These are phyloP conservation scores for Daldinia childiae DNA, from an alignment of 495 filamentous ascomycete genomes.

Conservation along the genomic window DNA sequence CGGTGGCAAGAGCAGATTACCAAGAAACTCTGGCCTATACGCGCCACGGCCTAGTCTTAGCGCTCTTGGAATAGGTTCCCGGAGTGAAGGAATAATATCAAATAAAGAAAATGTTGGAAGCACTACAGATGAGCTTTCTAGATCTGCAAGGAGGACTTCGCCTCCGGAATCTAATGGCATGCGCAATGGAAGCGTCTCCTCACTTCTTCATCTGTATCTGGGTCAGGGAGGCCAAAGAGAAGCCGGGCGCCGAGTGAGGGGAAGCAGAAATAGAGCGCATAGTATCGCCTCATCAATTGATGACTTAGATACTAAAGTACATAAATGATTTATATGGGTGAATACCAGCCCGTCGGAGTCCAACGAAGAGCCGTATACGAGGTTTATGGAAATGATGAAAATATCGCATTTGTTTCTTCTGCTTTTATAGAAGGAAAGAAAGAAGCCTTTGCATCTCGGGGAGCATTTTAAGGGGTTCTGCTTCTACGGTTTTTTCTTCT, in stretches of 20 bases:
- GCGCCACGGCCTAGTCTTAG: constrained; percentile 49
- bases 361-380: background rate
- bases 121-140: constrained; percentile 7
- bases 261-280: constrained; percentile 40
- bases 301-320: background rate
- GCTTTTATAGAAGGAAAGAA: background rate
- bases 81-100: constrained; percentile 41
- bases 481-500: background rate
- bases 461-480: constrained; percentile 14
- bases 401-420: constrained; percentile 7
- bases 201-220: constrained; percentile 18
- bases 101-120: constrained; percentile 46
- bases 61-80: constrained; percentile 36
- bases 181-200: background rate
- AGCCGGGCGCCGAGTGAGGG: constrained; percentile 43
- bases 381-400: constrained; percentile 8
- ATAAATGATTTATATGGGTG: background rate
- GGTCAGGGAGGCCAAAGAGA: constrained; percentile 34
- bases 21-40: constrained; percentile 49
- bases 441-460: constrained; percentile 4
- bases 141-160: constrained; percentile 27
- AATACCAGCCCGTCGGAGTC: background rate
- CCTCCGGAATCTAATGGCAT: constrained; percentile 12
- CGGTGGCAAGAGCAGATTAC: constrained; percentile 48
- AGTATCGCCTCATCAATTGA: constrained; percentile 32